Evolutionary conservation across 106 monocot species (phyloP), one percentile per base, ranked within the genome.

Genomic region (Apostasia ramifera): DNA sequence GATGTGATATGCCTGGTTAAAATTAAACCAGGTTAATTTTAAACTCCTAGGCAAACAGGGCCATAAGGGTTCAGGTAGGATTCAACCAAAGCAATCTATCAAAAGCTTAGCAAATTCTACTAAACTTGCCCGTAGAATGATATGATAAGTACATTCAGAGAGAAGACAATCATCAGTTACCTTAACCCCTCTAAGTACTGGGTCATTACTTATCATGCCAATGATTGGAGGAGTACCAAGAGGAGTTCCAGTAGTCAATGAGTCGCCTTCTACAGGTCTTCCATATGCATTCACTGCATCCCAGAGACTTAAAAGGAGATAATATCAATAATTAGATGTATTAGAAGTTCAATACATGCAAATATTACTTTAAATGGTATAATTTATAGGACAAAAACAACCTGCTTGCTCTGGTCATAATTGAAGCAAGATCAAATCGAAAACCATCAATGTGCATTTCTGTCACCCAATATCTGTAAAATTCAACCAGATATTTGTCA

Each of bases 361-460:
- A 91, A 26, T 26, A 26, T 26, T 26, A 26, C 26, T 13, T 13
- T 2, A 45, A 44, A 12, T 45, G 44, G 62, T 5, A 12, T 62
- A 62, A 62, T 45, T 62, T 10, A 62, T 44, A 45, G 48, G 47
- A 65, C 2, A 47, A 15, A 37, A 65, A 49, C 5, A 37, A 65
- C 93, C 93, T 89, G 81, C 74, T 79, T 48, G 81, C 80, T 69
- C 91, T 91, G 26, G 94, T 90, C 95, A 95, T 76, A 47, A 95
- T 91, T 40, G 95, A 88, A 39, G 91, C 95, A 61, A 95, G 83
- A 78, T 95, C 95, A 76, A 95, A 95, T 43, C 95, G 85, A 71
- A 91, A 95, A 26, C 95, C 94, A 80, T 95, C 95, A 77, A 95
- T 75, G 66, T 95, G 91, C 88, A 95, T 88, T 70, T 95, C 95